phyloP scores from a whole-genome alignment of 352 stramenopile genomes.

The Pythium graminicola region DNA sequence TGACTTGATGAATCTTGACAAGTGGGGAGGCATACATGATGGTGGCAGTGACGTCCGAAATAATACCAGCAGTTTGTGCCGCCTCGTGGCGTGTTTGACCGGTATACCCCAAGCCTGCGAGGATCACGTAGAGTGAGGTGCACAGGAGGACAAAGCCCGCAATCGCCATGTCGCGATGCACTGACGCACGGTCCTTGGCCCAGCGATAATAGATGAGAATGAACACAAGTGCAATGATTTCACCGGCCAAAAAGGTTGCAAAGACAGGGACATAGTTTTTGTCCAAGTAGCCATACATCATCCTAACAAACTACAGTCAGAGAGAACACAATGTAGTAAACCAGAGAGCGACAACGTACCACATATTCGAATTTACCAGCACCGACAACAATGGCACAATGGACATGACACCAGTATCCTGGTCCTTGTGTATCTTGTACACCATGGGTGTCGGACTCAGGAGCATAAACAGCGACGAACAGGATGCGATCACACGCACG shows the following conservation, averaged over 20 bases:
- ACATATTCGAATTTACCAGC: constrained; percentile 15
- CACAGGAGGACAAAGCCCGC: constrained; percentile 18
- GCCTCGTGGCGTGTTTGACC: constrained; percentile 24
- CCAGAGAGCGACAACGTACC: constrained; percentile 3
- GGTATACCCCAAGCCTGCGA: constrained; percentile 30
- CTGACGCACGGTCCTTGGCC: constrained; percentile 33
- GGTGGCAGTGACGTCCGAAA: constrained; percentile 36
- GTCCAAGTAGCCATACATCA: constrained; percentile 14
- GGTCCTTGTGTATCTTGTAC: constrained; percentile 26
- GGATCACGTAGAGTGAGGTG: constrained; percentile 35
- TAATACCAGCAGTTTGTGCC: constrained; percentile 29
- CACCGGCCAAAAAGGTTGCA: constrained; percentile 38
- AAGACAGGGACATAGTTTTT: constrained; percentile 44
- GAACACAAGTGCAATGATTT: constrained; percentile 33
- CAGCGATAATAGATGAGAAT: constrained; percentile 46
- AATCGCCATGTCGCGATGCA: constrained; percentile 24
- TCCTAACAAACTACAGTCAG: not conserved
- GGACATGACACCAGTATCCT: constrained; percentile 33
- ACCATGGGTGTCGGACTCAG: constrained; percentile 37
- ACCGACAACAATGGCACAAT: constrained; percentile 29
- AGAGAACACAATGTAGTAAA: not conserved
- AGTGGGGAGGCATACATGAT: constrained; percentile 53
- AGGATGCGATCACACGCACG: constrained; percentile 29
- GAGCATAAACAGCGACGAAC: constrained; percentile 33
- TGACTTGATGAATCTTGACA: constrained; percentile 24